Base-by-base conservation (phyloP, 768 basidiomycete species). In the Suillus bovinus region DNA sequence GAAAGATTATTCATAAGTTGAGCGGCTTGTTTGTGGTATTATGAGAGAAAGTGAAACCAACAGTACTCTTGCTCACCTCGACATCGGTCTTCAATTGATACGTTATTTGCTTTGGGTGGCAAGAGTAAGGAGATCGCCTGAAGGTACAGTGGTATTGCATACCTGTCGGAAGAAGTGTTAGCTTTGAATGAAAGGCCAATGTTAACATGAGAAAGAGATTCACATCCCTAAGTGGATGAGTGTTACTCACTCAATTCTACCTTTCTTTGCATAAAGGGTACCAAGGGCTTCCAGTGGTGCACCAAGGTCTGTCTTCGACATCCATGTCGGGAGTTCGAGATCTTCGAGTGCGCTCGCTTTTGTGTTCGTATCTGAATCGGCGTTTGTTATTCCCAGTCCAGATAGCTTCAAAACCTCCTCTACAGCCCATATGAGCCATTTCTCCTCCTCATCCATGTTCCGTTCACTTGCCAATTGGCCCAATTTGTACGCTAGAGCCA, bases 261-360 rank as follows among this genome's bases (percentile, higher is more conserved):
- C 87, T 39, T 76, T 75, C 38, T 78, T 76, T 5, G 83, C 82
- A 64, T 90, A 89, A 58, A 86, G 85, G 5, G 80, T 76, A 1
- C 84, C 90, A 5, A 91, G 78, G 0, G 87, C 84, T 66, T 89
- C 88, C 38, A 91, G 77, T 2, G 88, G 89, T 11, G 87, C 86
- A 22, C 84, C 87, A 29, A 91, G 73, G 65, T 90, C 87, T 24
- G 81, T 79, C 61, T 77, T 80, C 10, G 78, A 77, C 53, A 82
- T 82, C 90, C 89, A 90, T 22, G 69, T 63, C 2, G 90, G 89
- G 56, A 90, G 66, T 16, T 79, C 78, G 24, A 91, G 76, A 59
- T 85, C 84, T 1, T 82, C 77, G 11, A 84, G 76, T 39, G 81
- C 73, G 0, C 80, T 64, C 11, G 59, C 4, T 22, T 8, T 33